These are phyloP conservation scores for Orbilia oligospora DNA, from an alignment of 2,329 filamentous ascomycete species.

Conservation along the genomic window DNA sequence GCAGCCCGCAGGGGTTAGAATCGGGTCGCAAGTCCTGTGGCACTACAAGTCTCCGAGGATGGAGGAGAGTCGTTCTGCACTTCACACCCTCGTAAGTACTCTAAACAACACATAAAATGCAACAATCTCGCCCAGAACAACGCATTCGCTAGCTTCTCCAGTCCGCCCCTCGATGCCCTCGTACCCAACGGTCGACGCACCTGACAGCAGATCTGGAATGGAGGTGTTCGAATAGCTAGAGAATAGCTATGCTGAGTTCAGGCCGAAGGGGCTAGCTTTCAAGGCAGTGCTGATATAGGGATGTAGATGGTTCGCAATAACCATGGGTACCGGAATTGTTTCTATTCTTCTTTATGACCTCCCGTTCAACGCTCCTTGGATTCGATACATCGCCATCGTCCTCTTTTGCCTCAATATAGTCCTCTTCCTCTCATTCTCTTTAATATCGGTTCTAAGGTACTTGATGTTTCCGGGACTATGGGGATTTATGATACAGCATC, in stretches of 20 bases:
- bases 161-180: not conserved
- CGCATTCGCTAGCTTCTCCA: not conserved
- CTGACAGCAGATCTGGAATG: not conserved
- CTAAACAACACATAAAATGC: conserved; percentile 61
- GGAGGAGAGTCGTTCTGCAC: conserved; percentile 70
- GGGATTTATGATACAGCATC: conserved; percentile 76
- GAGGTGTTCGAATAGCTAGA: not conserved
- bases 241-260: no score
- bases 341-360: conserved; percentile 75
- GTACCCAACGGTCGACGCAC: not conserved
- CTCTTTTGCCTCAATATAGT: conserved; percentile 75
- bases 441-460: conserved; percentile 75
- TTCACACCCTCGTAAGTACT: conserved; percentile 72
- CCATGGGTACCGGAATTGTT: conserved; percentile 79
- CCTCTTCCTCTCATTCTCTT: conserved; percentile 73
- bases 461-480: conserved; percentile 77
- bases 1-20: conserved; percentile 35
- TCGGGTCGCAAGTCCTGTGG: conserved; percentile 9
- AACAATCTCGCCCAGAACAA: conserved; percentile 11
- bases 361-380: conserved; percentile 74
- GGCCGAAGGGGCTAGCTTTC: not conserved
- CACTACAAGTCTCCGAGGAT: conserved; percentile 64
- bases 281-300: not conserved
- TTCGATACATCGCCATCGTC: conserved; percentile 74
- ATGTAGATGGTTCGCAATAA: conserved; percentile 73